These are phyloP conservation scores for Pinus albicaulis DNA, from an alignment of 75 land plant species.

Conservation along the genomic window DNA sequence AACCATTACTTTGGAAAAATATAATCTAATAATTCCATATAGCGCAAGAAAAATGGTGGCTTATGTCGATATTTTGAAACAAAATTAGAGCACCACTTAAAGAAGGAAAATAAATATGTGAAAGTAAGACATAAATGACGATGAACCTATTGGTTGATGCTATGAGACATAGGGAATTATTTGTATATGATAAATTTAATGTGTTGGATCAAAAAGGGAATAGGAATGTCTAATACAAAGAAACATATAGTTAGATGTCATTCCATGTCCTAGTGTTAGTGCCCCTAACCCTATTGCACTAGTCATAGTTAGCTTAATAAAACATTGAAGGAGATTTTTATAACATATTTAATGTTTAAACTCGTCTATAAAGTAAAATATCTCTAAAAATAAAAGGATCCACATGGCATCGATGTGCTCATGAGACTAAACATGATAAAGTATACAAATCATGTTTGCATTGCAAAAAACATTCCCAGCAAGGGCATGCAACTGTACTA, in stretches of 20 bases:
- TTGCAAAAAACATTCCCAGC: conserved; percentile 95
- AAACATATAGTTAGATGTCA: conserved; percentile 94
- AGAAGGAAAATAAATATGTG: conserved; percentile 91
- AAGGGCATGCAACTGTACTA: conserved; percentile 92
- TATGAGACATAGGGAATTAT: conserved; percentile 99
- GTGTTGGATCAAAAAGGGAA: conserved; percentile 95
- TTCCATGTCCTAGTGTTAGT: conserved; percentile 82
- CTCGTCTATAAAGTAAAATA: conserved; percentile 86
- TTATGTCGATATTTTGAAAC: conserved; percentile 91
- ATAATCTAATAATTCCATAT: conserved; percentile 97
- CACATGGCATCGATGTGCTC: conserved; percentile 99
- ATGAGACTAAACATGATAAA: conserved; percentile 98
- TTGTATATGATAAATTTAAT: conserved; percentile 97
- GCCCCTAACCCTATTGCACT: conserved; percentile 61
- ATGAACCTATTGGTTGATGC: conserved; percentile 99
- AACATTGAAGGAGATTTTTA: conserved; percentile 72
- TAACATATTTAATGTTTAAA: conserved; percentile 76
- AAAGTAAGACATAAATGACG: conserved; percentile 99
- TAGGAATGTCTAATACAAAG: conserved; percentile 99
- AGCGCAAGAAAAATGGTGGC: conserved; percentile 92
- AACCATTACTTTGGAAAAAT: conserved; percentile 99
- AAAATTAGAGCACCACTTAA: conserved; percentile 95
- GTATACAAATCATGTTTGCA: conserved; percentile 98
- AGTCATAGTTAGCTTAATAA: conserved; percentile 77
- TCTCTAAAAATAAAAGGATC: conserved; percentile 96